phyloP scores from a whole-genome alignment of 2,329 filamentous ascomycete genomes.

The Microcyclosporella mali region DNA sequence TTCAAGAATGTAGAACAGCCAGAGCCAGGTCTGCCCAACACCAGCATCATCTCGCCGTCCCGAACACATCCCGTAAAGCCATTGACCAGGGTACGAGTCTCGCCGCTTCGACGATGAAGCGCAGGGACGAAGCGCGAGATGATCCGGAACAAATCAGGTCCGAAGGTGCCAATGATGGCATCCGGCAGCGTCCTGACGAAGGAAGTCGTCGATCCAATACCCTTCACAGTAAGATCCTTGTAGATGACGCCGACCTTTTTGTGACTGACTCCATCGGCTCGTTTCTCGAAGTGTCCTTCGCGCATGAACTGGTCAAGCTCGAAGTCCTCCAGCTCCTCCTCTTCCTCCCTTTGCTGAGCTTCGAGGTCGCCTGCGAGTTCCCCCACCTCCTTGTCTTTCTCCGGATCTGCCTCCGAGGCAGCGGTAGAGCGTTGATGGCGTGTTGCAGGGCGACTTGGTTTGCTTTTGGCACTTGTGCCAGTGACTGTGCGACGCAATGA shows the following conservation, averaged over 20 bases:
- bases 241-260: constrained; percentile 76
- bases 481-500: constrained; percentile 16
- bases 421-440: constrained; percentile 17
- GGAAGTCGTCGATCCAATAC: constrained; percentile 58
- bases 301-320: constrained; percentile 64
- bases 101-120: constrained; percentile 44
- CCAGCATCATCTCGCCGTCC: constrained; percentile 62
- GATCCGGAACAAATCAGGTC: constrained; percentile 67
- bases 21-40: constrained; percentile 65
- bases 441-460: constrained; percentile 8
- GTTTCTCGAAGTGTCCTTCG: constrained; percentile 69
- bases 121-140: constrained; percentile 51
- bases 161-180: constrained; percentile 71
- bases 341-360: constrained; percentile 36
- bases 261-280: constrained; percentile 58
- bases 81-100: constrained; percentile 53
- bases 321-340: constrained; percentile 46
- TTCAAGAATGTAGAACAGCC: constrained; percentile 75
- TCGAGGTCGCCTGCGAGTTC: constrained; percentile 22
- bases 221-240: constrained; percentile 69
- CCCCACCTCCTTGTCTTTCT: constrained; percentile 26
- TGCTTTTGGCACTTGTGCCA: constrained; percentile 24
- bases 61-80: constrained; percentile 63
- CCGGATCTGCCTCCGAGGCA: neutral
- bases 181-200: constrained; percentile 69